Evolutionary conservation across 2,329 filamentous ascomycete species (phyloP).

Genomic region (Ophiostoma perfectum): DNA sequence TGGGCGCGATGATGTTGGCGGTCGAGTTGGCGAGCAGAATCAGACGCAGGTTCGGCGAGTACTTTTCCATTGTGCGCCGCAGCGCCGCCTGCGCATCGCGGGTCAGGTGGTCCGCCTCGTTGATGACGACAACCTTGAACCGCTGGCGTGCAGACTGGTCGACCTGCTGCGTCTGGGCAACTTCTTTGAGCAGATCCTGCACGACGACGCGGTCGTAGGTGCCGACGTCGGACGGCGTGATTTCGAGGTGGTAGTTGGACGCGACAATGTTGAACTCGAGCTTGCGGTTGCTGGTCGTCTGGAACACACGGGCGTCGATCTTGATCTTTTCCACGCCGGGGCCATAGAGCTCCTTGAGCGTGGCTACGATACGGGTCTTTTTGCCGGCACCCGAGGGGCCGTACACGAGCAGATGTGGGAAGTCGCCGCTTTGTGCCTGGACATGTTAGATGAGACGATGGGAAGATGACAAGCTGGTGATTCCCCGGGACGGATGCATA

Average conservation of each 20-base stretch:
- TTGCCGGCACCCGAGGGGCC: conserved; percentile 95
- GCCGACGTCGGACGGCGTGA: conserved; percentile 93
- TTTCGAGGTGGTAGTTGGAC: conserved; percentile 96
- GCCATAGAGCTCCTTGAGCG: conserved; percentile 89
- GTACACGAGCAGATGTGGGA: conserved; percentile 95
- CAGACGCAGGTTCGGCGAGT: conserved; percentile 86
- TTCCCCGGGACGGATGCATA: conserved; percentile 37
- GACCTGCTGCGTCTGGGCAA: conserved; percentile 98
- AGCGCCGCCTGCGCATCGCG: conserved; percentile 93
- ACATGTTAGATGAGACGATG: conserved; percentile 11
- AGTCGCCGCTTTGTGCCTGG: conserved; percentile 93
- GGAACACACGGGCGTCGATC: conserved; percentile 94
- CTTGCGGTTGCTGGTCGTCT: conserved; percentile 91
- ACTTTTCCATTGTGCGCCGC: conserved; percentile 97
- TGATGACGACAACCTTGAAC: conserved; percentile 99
- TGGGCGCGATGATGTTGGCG: conserved; percentile 98
- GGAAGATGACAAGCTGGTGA: not conserved
- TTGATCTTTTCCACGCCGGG: conserved; percentile 99
- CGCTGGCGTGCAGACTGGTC: conserved; percentile 82
- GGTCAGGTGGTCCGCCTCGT: conserved; percentile 91
- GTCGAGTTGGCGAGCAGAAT: conserved; percentile 94
- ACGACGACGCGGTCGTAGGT: conserved; percentile 95
- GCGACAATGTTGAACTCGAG: conserved; percentile 99
- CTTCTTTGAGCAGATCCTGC: conserved; percentile 93
- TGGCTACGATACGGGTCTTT: conserved; percentile 94